phyloP scores from a whole-genome alignment of 2,329 filamentous ascomycete genomes.

The Aciculosporium take region DNA sequence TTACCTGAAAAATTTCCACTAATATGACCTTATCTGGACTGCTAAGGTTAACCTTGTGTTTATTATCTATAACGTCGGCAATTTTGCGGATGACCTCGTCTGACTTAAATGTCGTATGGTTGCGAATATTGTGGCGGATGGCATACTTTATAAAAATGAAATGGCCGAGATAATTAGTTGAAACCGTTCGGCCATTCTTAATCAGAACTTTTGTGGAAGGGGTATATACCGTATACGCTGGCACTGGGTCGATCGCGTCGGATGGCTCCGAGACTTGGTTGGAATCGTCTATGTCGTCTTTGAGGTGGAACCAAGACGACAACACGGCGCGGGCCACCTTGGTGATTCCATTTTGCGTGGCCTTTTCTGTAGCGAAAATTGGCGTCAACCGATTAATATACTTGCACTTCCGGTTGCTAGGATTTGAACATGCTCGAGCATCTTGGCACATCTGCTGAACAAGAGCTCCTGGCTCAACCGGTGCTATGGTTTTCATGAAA shows the following conservation, averaged over 20 bases:
- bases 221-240: slow-evolving; percentile 28
- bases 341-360: slow-evolving; percentile 53
- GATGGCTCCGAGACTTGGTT: neutral
- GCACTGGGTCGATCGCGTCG: slow-evolving; percentile 6
- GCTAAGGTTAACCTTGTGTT: slow-evolving; percentile 64
- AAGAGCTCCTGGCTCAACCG: slow-evolving; percentile 41
- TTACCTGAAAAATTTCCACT: slow-evolving; percentile 68
- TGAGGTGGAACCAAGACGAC: slow-evolving; percentile 44
- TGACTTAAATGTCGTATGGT: slow-evolving; percentile 54
- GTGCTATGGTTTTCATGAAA: slow-evolving; percentile 42
- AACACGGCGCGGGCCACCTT: slow-evolving; percentile 51
- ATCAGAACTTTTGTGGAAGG: neutral
- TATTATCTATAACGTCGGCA: slow-evolving; percentile 47
- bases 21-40: slow-evolving; percentile 67
- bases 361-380: slow-evolving; percentile 41
- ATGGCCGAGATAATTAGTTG: neutral
- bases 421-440: slow-evolving; percentile 27
- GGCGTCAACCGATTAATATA: slow-evolving; percentile 47
- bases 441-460: slow-evolving; percentile 42
- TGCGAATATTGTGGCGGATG: slow-evolving; percentile 66
- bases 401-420: slow-evolving; percentile 31
- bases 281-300: slow-evolving; percentile 11
- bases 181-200: neutral
- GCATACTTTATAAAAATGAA: slow-evolving; percentile 45
- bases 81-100: slow-evolving; percentile 57